Evolutionary conservation across 805 yeast species (phyloP), one percentile per base, ranked within the genome.

Genomic region (Candida michaelii): DNA sequence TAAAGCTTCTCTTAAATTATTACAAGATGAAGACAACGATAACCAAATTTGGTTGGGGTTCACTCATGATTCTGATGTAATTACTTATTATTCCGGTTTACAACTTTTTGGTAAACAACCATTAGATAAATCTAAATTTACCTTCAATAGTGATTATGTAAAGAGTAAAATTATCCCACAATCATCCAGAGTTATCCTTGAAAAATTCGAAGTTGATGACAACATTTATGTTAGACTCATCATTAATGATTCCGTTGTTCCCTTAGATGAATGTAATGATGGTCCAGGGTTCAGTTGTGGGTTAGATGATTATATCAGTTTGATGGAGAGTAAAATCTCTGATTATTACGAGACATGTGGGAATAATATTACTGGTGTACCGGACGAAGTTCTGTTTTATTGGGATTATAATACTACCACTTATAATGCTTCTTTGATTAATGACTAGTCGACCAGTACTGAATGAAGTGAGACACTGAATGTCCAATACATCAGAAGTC

Each of bases 11-110:
- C 60, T 79, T 42, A 62, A 69, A 15, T 65, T 75, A 43, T 63
- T 82, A 48, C 58, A 67, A 45, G 71, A 74, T 30, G 55, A 56
- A 14, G 21, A 48, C 40, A 76, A 77, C 24, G 53, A 57, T 3
- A 74, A 72, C 45, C 82, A 76, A 43, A 67, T 85, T 27, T 83
- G 83, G 71, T 68, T 84, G 51, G 83, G 81, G 47, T 83, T 86
- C 67, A 72, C 88, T 9, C 95, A 88, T 55, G 95, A 88, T 58
- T 73, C 82, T 27, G 84, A 83, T 49, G 59, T 85, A 30, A 66
- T 79, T 44, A 67, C 79, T 30, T 80, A 73, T 49, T 63, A 82
- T 52, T 66, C 85, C n/a, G 84, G 90, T 1, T 62, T 85, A 33
- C 89, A 87, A 8, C 55, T 85, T 46, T 44, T 73, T 43, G 63